Evolutionary conservation across 1,284 basidiomycete genomes (phyloP), one percentile per base, ranked within the genome.

Genomic region (Moesziomyces aphidis): DNA sequence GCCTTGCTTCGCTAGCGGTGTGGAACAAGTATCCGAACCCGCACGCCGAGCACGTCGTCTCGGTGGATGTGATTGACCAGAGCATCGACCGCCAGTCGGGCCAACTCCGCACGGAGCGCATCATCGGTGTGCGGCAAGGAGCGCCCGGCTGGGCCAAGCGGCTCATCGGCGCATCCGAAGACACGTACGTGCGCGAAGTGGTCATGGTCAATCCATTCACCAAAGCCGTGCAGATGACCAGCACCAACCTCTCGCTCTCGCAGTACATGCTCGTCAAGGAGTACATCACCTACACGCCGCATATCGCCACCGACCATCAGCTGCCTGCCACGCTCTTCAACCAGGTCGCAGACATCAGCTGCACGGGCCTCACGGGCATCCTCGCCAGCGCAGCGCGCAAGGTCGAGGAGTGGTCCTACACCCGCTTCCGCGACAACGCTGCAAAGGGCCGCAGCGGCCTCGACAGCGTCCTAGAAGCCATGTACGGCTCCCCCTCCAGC

Each of bases 11-110:
- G 15, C 19, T 92, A 59, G 93, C 93, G 89, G 89, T 90, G 52
- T 93, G 94, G 87, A 91, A 93, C 79, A 97, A 97, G 88, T 97
- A 97, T 85, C 95, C 95, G 50, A 97, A 97, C 85, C 92, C 93
- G 50, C 91, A 92, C 80, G 94, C 94, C 81, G 90, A 92, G 9
- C 95, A 97, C 85, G 95, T 97, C 74, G 88, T 93, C 76, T 93
- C 92, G 69, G 90, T 97, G 79, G 95, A 97, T 85, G 93, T 94
- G 22, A 76, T 97, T 56, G 91, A 93, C 85, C 90, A 94, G 67
- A 88, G 90, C 10, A 88, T 97, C 34, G 91, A 97, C 86, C 89
- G 92, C 22, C 85, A 88, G 54, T 94, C 93, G 15, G 95, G 94
- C 28, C 88, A 95, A 63, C 90, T 97, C 77, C 89, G 95, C 73